Evolutionary conservation across 495 filamentous ascomycete genomes (phyloP), one percentile per base, ranked within the genome.

Genomic region (Neurospora pannonica): DNA sequence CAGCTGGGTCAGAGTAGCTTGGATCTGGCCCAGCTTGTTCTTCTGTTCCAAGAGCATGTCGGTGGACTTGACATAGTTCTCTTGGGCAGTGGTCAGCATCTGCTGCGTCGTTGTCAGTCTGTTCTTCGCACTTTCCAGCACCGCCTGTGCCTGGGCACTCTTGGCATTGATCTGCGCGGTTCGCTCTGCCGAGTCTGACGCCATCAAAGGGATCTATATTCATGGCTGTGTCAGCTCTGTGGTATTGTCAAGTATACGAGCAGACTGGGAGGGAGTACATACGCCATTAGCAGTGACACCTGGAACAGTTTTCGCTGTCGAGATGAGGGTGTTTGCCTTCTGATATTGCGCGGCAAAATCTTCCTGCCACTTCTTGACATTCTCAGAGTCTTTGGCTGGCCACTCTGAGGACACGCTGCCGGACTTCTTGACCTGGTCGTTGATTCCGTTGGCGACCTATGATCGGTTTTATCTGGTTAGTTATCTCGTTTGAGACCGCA

Each of bases 31-130:
- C 19, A 73, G 43, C 42, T 31, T 67, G 43, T 36, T 70, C 71
- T 73, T 46, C 71, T 73, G 71, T 4, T 73, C 43, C 24, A 73
- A n/a, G 3, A 73, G 71, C 71, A 73, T 73, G 3, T 43, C 36
- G n/a, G 43, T 69, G 28, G 71, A 67, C 19, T 73, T 67, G 43
- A 69, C 0, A 34, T 73, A 73, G 71, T 73, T 73, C 19, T 40
- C 48, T 38, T 73, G 71, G 19, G 71, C 36, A 24, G 42, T 39
- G 43, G 48, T 67, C 43, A 73, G 36, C 48, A 67, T 37, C 71
- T 73, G 31, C 71, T 73, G 71, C 4, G 71, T 73, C 46, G 71
- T 73, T 36, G 48, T 46, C 24, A 73, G 46, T 13, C 43, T 31
- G 71, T 37, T 70, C 48, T 38, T 38, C n/a, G 48, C 43, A 7